phyloP scores from a whole-genome alignment of 352 stramenopile genomes.

The Phytopythium montanum region DNA sequence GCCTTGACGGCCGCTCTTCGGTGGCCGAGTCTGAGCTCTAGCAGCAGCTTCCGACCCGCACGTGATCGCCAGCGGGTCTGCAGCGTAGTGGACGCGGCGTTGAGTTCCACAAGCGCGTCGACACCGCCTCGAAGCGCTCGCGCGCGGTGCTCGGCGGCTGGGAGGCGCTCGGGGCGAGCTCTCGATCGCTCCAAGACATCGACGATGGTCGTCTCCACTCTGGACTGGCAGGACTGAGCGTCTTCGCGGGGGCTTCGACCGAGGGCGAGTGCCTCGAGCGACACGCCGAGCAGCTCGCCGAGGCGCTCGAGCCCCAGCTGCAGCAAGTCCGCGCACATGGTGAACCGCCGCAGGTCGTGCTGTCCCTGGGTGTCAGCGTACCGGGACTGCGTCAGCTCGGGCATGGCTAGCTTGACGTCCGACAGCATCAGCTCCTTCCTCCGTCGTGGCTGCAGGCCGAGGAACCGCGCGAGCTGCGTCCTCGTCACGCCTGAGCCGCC shows the following conservation, averaged over 20 bases:
- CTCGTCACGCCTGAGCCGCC: slow-evolving; percentile 29
- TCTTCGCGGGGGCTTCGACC: slow-evolving; percentile 3
- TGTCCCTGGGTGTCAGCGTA: slow-evolving; percentile 47
- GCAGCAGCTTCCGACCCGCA: slow-evolving; percentile 36
- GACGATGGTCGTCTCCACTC: background rate
- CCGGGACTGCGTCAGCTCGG: slow-evolving; percentile 46
- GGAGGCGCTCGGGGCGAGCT: background rate
- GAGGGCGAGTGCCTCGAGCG: slow-evolving; percentile 35
- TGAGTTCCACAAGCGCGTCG: slow-evolving; percentile 12
- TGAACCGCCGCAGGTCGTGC: slow-evolving; percentile 41
- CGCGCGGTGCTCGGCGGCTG: background rate
- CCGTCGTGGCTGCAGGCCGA: slow-evolving; percentile 14
- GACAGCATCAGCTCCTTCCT: slow-evolving; percentile 37
- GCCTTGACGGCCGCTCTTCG: slow-evolving; percentile 28
- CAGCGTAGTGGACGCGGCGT: slow-evolving; percentile 28
- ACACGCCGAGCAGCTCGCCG: slow-evolving; percentile 43
- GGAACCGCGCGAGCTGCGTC: slow-evolving; percentile 70
- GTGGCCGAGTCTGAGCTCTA: slow-evolving; percentile 27
- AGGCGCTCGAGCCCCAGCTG: slow-evolving; percentile 64
- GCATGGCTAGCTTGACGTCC: slow-evolving; percentile 56
- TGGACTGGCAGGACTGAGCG: background rate
- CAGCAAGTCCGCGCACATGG: slow-evolving; percentile 40
- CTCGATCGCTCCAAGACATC: background rate
- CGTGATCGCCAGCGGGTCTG: slow-evolving; percentile 58
- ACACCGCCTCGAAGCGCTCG: background rate